Evolutionary conservation across 768 basidiomycete genomes (phyloP), one percentile per base, ranked within the genome.

Genomic region (Tulasnella sp.): DNA sequence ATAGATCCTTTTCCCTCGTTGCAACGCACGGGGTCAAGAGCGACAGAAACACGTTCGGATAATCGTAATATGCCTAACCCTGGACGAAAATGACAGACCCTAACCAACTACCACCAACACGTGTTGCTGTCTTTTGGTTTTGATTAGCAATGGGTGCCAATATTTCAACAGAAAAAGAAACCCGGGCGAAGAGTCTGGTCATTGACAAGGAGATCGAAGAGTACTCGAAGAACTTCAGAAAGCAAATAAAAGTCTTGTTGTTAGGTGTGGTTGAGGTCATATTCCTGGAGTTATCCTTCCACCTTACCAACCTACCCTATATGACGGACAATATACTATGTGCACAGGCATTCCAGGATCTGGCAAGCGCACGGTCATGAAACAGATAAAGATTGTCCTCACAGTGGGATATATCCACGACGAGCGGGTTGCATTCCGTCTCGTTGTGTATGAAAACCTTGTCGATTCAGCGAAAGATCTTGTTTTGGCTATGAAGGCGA

Each of bases 351-450:
- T 96, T 24, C 95, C 96, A 82, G 96, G 97, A 87, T 95, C 94
- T 0, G 97, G 97, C 7, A 98, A 98, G 86, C 92, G 91, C 4
- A 99, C 97, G 0, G 96, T 99, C 82, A 96, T 98, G 40, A 98
- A 98, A 84, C 97, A 98, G 85, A 98, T 98, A 96, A 98, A 97
- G 88, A 97, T 98, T 24, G 21, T 21, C 78, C 96, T 98, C 72
- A 94, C 98, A 85, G 91, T 92, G 80, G 97, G 97, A 12, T 99
- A 96, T 86, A 90, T 92, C 2, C 85, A 86, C 10, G 89, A 92
- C 0, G 96, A 99, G 84, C 90, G 95, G 39, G 87, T 92, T 80
- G 88, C 90, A 2, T 97, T 91, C 87, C 88, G 93, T 27, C 89
- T 91, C 0, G 92, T 92, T 38, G 91, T 98, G 72, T 95, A 93